phyloP scores from a whole-genome alignment of 2,329 filamentous ascomycete species.

The Clonostachys rhizophaga region DNA sequence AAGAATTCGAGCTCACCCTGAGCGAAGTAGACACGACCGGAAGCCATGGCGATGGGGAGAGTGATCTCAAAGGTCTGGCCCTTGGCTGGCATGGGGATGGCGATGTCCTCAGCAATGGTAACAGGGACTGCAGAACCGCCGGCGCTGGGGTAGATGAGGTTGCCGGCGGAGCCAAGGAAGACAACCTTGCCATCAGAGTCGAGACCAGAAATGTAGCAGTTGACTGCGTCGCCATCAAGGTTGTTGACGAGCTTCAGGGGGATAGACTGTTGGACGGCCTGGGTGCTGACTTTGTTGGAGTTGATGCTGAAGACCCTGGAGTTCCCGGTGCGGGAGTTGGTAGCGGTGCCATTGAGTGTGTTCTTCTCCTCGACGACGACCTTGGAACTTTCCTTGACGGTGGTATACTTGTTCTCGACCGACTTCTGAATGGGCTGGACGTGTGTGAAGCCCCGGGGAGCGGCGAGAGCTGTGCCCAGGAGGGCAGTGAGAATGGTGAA shows the following conservation, averaged over 20 bases:
- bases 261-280: conserved; percentile 4
- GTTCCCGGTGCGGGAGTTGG: conserved; percentile 1
- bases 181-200: conserved; percentile 32
- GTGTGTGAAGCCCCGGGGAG: conserved; percentile 1
- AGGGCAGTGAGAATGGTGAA: conserved; percentile 5
- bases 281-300: too few relatives aligned
- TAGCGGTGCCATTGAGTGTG: conserved; percentile 30
- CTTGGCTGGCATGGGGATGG: conserved; percentile 31
- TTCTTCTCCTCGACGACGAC: conserved; percentile 29
- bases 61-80: conserved; percentile 30
- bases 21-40: conserved; percentile 39
- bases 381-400: conserved; percentile 20
- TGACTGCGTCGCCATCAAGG: conserved; percentile 26
- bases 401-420: conserved; percentile 14
- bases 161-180: conserved; percentile 33
- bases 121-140: conserved; percentile 25
- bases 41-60: conserved; percentile 30
- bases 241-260: conserved; percentile 36
- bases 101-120: conserved; percentile 28
- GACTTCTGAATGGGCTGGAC: background rate
- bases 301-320: too few relatives aligned
- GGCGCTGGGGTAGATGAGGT: conserved; percentile 34
- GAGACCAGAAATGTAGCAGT: conserved; percentile 39
- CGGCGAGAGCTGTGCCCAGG: conserved; percentile 6
- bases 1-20: conserved; percentile 35